Conservation (phyloP, 495 filamentous ascomycete genomes). For the Glonium stellatum region DNA sequence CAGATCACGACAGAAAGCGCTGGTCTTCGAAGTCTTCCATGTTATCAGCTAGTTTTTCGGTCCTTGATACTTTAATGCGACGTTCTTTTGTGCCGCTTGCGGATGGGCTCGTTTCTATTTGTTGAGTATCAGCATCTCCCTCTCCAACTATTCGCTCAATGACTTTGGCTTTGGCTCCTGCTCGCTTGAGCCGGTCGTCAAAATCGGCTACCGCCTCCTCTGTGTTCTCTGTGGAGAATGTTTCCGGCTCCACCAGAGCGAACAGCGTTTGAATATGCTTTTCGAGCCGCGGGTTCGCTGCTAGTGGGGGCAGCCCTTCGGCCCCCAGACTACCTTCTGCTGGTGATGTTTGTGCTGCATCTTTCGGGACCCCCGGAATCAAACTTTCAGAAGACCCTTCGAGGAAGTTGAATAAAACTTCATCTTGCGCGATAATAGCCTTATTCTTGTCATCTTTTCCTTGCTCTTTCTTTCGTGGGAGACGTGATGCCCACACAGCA, state of each 20-base stretch:
- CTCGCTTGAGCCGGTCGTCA: slow-evolving; percentile 75
- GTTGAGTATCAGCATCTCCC: neutral
- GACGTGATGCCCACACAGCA: slow-evolving; percentile 67
- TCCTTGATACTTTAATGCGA: neutral
- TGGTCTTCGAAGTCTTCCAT: slow-evolving; percentile 6
- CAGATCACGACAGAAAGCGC: neutral
- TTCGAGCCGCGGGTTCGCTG: slow-evolving; percentile 55
- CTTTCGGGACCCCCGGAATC: neutral
- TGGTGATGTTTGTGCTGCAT: neutral
- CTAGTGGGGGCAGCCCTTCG: slow-evolving; percentile 41
- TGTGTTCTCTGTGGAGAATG: slow-evolving; percentile 65
- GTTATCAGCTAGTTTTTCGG: neutral
- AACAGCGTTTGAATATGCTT: slow-evolving; percentile 67
- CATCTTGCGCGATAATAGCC: neutral
- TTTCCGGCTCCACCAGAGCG: slow-evolving; percentile 72
- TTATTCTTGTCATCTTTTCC: neutral
- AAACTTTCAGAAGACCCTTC: no score
- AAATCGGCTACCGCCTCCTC: slow-evolving; percentile 81
- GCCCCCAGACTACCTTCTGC: neutral
- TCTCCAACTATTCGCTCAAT: slow-evolving; percentile 69
- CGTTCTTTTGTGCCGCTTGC: neutral
- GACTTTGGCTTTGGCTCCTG: slow-evolving; percentile 70
- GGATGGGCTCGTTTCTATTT: neutral
- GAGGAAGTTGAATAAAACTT: neutral
- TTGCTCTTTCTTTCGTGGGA: slow-evolving; percentile 19